phyloP scores from a whole-genome alignment of 1,284 basidiomycete species.

The Tylopilus sp. region DNA sequence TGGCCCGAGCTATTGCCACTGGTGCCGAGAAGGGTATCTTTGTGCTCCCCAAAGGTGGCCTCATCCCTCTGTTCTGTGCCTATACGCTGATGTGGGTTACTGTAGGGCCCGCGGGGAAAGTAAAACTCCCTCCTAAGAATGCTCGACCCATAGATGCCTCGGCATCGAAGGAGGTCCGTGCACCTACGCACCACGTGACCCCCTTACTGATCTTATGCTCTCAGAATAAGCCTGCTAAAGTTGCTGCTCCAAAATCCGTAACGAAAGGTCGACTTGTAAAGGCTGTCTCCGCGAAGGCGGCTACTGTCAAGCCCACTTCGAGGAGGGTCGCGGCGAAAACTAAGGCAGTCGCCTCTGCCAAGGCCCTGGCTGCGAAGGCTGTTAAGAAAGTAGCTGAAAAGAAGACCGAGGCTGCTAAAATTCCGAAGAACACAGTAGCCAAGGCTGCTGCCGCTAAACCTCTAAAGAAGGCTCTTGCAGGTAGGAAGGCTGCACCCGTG shows the following conservation, averaged over 20 bases:
- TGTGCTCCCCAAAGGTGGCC: slow-evolving; percentile 79
- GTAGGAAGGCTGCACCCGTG: slow-evolving; percentile 42
- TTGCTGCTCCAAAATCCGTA: slow-evolving; percentile 22
- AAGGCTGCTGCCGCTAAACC: slow-evolving; percentile 22
- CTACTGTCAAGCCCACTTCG: slow-evolving; percentile 10
- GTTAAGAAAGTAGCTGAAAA: slow-evolving; percentile 22
- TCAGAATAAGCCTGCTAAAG: slow-evolving; percentile 59
- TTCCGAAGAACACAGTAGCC: slow-evolving; percentile 20
- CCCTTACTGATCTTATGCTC: slow-evolving; percentile 15
- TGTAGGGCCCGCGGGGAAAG: slow-evolving; percentile 70
- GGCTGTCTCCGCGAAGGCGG: slow-evolving; percentile 21
- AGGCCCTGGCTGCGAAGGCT: slow-evolving; percentile 16
- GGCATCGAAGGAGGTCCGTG: slow-evolving; percentile 64
- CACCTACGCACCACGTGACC: slow-evolving; percentile 26
- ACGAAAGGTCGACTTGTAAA: slow-evolving; percentile 37
- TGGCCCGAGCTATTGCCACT: slow-evolving; percentile 75
- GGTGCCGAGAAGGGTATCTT: slow-evolving; percentile 82
- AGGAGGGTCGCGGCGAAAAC: slow-evolving; percentile 24
- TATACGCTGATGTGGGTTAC: slow-evolving; percentile 7
- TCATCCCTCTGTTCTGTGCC: slow-evolving; percentile 3
- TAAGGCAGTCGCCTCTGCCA: slow-evolving; percentile 25
- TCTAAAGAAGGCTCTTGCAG: slow-evolving; percentile 33
- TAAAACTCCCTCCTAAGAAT: slow-evolving; percentile 77
- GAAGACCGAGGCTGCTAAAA: slow-evolving; percentile 25
- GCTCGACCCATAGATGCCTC: slow-evolving; percentile 45